Conservation (phyloP, 163 green algal genomes). For the Scenedesmus sp. region DNA sequence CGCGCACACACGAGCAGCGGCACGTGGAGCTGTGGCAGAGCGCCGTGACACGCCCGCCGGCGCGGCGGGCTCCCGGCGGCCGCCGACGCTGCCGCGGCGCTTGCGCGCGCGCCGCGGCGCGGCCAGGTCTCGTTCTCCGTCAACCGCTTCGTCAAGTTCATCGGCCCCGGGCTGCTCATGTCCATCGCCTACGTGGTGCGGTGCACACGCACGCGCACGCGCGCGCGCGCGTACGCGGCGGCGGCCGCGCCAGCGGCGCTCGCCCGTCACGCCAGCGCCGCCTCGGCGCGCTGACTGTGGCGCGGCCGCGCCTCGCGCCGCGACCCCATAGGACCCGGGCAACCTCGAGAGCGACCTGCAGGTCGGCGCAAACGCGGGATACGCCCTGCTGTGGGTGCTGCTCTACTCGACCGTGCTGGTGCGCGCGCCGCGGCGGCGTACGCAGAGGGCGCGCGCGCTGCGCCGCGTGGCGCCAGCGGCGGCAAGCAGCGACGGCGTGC, state of each 20-base stretch:
- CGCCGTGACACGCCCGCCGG: not conserved
- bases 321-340: conserved; percentile 91
- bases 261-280: too few relatives aligned
- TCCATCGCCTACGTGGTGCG: conserved; percentile 84
- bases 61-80: not conserved
- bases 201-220: too few relatives aligned
- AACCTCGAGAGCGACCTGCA: conserved; percentile 94
- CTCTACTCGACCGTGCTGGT: conserved; percentile 82
- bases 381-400: conserved; percentile 90
- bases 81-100: not conserved
- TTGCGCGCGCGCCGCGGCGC: not conserved
- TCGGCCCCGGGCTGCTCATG: conserved; percentile 76
- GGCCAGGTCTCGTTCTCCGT: conserved; percentile 29
- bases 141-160: conserved; percentile 28
- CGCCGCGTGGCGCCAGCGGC: too few relatives aligned
- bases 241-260: too few relatives aligned
- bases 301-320: not conserved
- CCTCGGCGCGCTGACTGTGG: conserved; percentile 23
- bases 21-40: not conserved
- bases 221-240: too few relatives aligned
- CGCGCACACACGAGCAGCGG: not conserved
- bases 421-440: too few relatives aligned
- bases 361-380: conserved; percentile 74
- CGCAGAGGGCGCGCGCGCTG: too few relatives aligned
- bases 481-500: too few relatives aligned